Percentiles rank a stretch among this genome's conserved stretches.
Conservation (phyloP, 257 asterid species). For the Cruciata laevipes region DNA sequence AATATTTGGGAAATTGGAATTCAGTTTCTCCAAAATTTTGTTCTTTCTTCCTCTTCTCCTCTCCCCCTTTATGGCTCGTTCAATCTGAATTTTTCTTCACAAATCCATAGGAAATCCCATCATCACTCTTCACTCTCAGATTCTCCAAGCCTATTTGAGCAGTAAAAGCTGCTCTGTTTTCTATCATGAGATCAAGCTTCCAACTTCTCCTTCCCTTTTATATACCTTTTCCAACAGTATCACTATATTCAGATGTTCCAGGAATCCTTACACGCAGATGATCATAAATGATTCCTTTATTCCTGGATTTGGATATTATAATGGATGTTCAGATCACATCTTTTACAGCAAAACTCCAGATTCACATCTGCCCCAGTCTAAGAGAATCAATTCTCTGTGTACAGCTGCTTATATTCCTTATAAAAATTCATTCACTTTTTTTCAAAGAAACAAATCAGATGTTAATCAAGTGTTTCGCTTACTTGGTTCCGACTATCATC, state of each 20-base stretch:
- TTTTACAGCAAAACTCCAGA: not conserved
- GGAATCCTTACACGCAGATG: not conserved
- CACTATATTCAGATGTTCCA: conserved; percentile 17
- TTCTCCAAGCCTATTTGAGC: not conserved
- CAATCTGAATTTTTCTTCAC: too few species aligned
- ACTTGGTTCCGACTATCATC: conserved; percentile 14
- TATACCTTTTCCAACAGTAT: conserved; percentile 14
- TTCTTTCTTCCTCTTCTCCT: too few species aligned
- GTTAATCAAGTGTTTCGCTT: not conserved
- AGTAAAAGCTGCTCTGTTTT: not conserved
- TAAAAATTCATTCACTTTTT: not conserved
- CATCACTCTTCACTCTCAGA: not conserved
- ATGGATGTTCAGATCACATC: not conserved
- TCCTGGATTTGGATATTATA: not conserved
- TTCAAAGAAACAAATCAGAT: not conserved
- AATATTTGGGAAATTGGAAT: too few species aligned
- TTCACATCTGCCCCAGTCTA: not conserved
- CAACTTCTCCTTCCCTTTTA: conserved; percentile 11
- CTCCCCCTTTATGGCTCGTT: too few species aligned
- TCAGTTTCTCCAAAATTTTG: too few species aligned
- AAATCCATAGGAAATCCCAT: not conserved
- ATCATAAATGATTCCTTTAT: not conserved
- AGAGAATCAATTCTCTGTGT: not conserved
- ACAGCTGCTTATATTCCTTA: conserved; percentile 8
- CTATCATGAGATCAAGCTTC: not conserved